Conservation (phyloP, 352 stramenopile species). For the Pythium biforme region DNA sequence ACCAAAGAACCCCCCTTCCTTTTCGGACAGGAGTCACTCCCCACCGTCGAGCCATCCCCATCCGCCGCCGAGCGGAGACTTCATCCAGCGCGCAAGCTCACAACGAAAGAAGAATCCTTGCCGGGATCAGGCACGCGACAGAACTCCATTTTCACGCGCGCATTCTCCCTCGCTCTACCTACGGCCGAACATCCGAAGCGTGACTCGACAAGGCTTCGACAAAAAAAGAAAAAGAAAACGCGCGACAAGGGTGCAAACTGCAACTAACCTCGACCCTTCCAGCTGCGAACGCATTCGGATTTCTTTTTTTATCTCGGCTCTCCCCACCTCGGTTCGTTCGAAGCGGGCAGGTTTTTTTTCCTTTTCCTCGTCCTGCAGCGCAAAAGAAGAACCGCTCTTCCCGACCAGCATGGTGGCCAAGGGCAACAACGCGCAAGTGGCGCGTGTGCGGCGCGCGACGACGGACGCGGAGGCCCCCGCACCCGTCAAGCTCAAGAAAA, state of each 20-base stretch:
- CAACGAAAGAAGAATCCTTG: conserved; percentile 4
- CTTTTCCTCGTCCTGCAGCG: neutral
- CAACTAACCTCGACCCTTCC: neutral
- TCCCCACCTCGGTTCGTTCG: neutral
- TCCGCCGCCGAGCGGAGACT: neutral
- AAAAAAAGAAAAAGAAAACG: conserved; percentile 14
- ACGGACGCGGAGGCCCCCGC: neutral
- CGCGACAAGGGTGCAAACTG: conserved; percentile 6
- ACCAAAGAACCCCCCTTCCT: conserved; percentile 10
- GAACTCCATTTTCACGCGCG: neutral
- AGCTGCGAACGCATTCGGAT: conserved; percentile 6
- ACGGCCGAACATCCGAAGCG: neutral
- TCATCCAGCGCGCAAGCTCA: neutral
- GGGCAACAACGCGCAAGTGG: conserved; percentile 1
- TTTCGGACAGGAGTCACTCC: conserved; percentile 2
- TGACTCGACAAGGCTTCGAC: neutral
- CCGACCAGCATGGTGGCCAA: conserved; percentile 13
- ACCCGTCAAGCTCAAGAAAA: conserved; percentile 23
- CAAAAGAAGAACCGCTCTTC: conserved; percentile 6
- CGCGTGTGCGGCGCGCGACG: neutral
- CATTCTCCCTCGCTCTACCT: neutral
- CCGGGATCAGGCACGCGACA: neutral
- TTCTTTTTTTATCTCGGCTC: conserved; percentile 19
- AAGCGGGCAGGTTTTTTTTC: neutral
- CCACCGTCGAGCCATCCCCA: conserved; percentile 1